Evolutionary conservation across 768 basidiomycete genomes (phyloP).

Genomic region (Russula sp.): DNA sequence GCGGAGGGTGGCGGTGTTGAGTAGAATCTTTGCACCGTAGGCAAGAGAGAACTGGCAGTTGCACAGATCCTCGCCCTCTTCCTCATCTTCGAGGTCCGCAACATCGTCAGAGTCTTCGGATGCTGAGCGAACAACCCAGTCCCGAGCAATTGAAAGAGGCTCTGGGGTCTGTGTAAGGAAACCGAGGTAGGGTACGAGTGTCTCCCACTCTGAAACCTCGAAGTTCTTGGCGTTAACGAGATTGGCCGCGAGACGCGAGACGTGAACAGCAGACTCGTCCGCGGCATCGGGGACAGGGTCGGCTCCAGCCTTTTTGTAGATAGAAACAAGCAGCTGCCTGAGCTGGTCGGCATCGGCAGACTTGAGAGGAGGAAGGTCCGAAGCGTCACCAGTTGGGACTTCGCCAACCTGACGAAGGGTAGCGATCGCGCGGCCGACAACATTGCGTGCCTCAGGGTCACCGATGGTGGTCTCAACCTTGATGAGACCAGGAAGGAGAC

Average conservation of each 20-base stretch:
- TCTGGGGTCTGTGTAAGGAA: constrained; percentile 63
- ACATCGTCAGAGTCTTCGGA: constrained; percentile 65
- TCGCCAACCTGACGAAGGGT: constrained; percentile 96
- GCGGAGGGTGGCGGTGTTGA: constrained; percentile 94
- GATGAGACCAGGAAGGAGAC: constrained; percentile 89
- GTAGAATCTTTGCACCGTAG: constrained; percentile 97
- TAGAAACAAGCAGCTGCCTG: constrained; percentile 55
- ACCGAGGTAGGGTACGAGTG: constrained; percentile 68
- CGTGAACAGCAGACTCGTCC: constrained; percentile 60
- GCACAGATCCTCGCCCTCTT: constrained; percentile 97
- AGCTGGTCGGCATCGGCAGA: constrained; percentile 64
- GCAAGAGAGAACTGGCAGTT: constrained; percentile 99
- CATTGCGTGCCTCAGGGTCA: constrained; percentile 95
- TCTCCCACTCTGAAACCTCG: constrained; percentile 82
- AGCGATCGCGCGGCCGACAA: constrained; percentile 85
- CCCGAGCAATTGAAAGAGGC: constrained; percentile 58
- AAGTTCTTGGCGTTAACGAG: constrained; percentile 90
- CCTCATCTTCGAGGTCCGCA: constrained; percentile 77
- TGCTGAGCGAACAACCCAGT: constrained; percentile 90
- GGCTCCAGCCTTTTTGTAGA: constrained; percentile 82
- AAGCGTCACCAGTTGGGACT: constrained; percentile 84
- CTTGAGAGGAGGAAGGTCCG: constrained; percentile 84
- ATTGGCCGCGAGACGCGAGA: constrained; percentile 73
- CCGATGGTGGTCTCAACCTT: constrained; percentile 93
- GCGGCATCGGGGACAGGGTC: constrained; percentile 50